Evolutionary conservation across 441 rosid species (phyloP).

Genomic region (Brassica hybrid): DNA sequence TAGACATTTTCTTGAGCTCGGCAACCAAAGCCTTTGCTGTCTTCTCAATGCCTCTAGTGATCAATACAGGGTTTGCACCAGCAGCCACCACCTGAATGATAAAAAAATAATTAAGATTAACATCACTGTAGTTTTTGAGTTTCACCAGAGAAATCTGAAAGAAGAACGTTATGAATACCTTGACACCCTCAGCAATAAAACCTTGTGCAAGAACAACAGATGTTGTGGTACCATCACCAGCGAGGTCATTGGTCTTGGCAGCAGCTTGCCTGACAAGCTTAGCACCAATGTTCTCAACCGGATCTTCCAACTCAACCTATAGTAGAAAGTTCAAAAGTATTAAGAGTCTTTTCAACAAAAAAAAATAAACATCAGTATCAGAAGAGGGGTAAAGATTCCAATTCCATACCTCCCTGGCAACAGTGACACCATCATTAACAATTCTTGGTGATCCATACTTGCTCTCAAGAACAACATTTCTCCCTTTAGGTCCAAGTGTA

Average conservation of each 20-base stretch:
- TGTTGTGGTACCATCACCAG: conserved; percentile 99
- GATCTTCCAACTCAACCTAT: conserved; percentile 97
- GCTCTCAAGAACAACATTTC: conserved; percentile 98
- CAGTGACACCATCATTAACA: conserved; percentile 96
- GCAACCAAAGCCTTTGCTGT: conserved; percentile 79
- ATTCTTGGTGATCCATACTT: conserved; percentile 99
- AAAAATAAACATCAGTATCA: neutral
- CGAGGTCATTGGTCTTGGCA: conserved; percentile 95
- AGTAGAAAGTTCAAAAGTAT: neutral
- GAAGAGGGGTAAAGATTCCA: neutral
- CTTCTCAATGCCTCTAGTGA: conserved; percentile 93
- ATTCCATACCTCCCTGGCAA: conserved; percentile 78
- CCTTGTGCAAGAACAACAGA: conserved; percentile 99
- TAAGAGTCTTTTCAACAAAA: neutral
- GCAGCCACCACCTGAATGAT: conserved; percentile 85
- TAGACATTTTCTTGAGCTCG: conserved; percentile 80
- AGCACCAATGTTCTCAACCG: conserved; percentile 97
- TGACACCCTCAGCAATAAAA: conserved; percentile 92
- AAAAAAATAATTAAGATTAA: neutral
- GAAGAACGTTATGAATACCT: conserved; percentile 51
- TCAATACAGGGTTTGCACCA: conserved; percentile 92
- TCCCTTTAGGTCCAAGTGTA: conserved; percentile 95
- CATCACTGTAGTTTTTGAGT: neutral
- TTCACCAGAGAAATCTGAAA: conserved; percentile 10
- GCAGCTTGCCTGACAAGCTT: conserved; percentile 98